These are phyloP conservation scores for Aspergillus hiratsukae DNA, from an alignment of 2,329 filamentous ascomycete species.

Conservation along the genomic window DNA sequence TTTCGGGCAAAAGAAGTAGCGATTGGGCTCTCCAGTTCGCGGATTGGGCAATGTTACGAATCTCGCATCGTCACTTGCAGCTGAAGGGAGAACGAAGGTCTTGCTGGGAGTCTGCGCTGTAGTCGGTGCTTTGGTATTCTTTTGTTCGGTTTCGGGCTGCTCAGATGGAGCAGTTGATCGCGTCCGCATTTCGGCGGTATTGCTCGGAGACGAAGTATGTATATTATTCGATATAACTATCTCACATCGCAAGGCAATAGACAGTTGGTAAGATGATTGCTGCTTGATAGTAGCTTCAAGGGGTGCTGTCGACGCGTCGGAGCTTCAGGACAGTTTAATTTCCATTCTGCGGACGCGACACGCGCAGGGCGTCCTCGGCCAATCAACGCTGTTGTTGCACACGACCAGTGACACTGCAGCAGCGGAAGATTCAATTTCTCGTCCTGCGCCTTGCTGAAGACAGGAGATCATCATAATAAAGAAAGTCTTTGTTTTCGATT, in stretches of 20 bases:
- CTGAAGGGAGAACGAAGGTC: constrained; percentile 55
- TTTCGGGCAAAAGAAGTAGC: constrained; percentile 57
- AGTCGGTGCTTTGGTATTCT: constrained; percentile 20
- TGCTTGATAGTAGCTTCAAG: not conserved
- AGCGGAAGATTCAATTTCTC: constrained; percentile 18
- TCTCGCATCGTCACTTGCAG: constrained; percentile 48
- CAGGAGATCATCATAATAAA: not conserved
- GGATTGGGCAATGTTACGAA: constrained; percentile 56
- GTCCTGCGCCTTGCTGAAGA: constrained; percentile 7
- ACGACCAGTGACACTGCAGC: constrained; percentile 2
- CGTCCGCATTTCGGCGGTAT: constrained; percentile 23
- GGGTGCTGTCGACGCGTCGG: not conserved
- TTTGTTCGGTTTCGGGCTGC: constrained; percentile 10
- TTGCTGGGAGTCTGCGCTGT: constrained; percentile 35
- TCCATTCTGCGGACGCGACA: constrained; percentile 19
- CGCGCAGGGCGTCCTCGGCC: constrained; percentile 23
- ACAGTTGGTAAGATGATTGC: not conserved
- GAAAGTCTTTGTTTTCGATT: not conserved
- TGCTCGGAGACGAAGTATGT: not conserved
- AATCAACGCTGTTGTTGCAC: constrained; percentile 13
- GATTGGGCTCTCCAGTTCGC: constrained; percentile 42
- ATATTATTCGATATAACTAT: not conserved
- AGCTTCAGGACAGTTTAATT: constrained; percentile 3
- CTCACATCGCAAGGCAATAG: not conserved
- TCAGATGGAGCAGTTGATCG: constrained; percentile 14